Percentiles rank a stretch among this genome's conserved stretches.
Evolutionary conservation across 805 yeast genomes (phyloP).

Genomic region (Hanseniaspora meyeri): DNA sequence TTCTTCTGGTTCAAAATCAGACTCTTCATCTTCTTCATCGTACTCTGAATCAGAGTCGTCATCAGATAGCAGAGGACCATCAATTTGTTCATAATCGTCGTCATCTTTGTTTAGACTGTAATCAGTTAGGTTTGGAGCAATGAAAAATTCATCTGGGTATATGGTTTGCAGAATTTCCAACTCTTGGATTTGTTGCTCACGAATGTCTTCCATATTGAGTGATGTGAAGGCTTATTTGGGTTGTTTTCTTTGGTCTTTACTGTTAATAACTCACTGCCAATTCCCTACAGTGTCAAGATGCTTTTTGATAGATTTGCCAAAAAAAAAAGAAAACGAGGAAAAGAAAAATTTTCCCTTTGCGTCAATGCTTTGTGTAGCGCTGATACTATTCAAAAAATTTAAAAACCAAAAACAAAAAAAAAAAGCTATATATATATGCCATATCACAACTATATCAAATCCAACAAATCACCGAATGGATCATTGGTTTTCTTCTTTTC

Average conservation of each 20-base stretch:
- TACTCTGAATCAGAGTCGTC: constrained; percentile 23
- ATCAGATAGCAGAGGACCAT: constrained; percentile 15
- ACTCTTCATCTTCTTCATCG: constrained; percentile 25
- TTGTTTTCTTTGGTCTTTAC: constrained; percentile 38
- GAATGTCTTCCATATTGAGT: constrained; percentile 16
- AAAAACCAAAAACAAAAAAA: not conserved
- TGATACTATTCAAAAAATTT: not conserved
- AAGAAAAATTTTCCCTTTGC: not conserved
- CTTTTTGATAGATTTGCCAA: too few relatives aligned
- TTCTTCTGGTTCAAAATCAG: constrained; percentile 27
- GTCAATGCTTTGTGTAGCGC: not conserved
- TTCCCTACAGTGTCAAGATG: too few relatives aligned
- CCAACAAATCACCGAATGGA: constrained; percentile 8
- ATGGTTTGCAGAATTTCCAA: constrained; percentile 79
- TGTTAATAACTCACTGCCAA: too few relatives aligned
- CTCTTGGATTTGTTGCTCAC: constrained; percentile 80
- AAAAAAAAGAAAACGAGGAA: too few relatives aligned
- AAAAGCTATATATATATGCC: not conserved
- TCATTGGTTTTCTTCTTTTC: constrained; percentile 2
- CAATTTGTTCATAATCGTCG: constrained; percentile 9
- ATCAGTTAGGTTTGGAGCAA: constrained; percentile 25
- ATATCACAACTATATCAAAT: constrained; percentile 2
- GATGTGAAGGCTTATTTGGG: too few relatives aligned
- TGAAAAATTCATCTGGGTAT: constrained; percentile 70
- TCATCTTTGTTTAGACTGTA: constrained; percentile 12